A percentile compares a stretch with the other conserved stretches of the same genome.
These are phyloP conservation scores for Yamadazyma buinensis DNA, from an alignment of 1,139 yeast species.

Conservation along the genomic window DNA sequence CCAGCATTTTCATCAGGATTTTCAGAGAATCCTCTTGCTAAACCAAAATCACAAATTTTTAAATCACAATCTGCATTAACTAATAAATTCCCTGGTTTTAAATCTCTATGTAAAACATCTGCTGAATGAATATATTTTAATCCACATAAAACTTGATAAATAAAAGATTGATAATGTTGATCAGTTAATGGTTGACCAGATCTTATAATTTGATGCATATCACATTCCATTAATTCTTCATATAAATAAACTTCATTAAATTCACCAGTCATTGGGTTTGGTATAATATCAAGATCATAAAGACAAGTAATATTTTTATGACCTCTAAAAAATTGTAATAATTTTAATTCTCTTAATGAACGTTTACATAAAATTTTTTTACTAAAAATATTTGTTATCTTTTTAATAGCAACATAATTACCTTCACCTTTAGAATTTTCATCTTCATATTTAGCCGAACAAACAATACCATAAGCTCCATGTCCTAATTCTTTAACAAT, in stretches of 20 bases:
- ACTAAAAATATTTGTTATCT: constrained; percentile 87
- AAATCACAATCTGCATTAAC: constrained; percentile 96
- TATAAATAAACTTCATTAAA: constrained; percentile 90
- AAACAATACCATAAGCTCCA: constrained; percentile 96
- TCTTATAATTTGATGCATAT: constrained; percentile 93
- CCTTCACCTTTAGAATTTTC: constrained; percentile 18
- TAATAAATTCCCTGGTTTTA: constrained; percentile 88
- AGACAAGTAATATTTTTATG: constrained; percentile 90
- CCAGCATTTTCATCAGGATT: constrained; percentile 87
- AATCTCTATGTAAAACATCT: constrained; percentile 89
- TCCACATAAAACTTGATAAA: constrained; percentile 91
- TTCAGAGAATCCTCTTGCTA: constrained; percentile 90
- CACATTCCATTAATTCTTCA: constrained; percentile 97
- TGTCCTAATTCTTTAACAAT: constrained; percentile 90
- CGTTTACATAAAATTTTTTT: constrained; percentile 86
- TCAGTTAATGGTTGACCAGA: constrained; percentile 94
- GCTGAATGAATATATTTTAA: constrained; percentile 87
- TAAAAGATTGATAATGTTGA: constrained; percentile 88
- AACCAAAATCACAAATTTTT: constrained; percentile 94
- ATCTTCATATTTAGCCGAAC: constrained; percentile 86
- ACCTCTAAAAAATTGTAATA: constrained; percentile 87
- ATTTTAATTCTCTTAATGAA: constrained; percentile 82
- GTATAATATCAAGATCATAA: constrained; percentile 89
- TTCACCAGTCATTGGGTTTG: constrained; percentile 60
- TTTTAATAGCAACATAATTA: constrained; percentile 79